Evolutionary conservation across 176 grass and related monocot species (phyloP).

Genomic region (Areca catechu): DNA sequence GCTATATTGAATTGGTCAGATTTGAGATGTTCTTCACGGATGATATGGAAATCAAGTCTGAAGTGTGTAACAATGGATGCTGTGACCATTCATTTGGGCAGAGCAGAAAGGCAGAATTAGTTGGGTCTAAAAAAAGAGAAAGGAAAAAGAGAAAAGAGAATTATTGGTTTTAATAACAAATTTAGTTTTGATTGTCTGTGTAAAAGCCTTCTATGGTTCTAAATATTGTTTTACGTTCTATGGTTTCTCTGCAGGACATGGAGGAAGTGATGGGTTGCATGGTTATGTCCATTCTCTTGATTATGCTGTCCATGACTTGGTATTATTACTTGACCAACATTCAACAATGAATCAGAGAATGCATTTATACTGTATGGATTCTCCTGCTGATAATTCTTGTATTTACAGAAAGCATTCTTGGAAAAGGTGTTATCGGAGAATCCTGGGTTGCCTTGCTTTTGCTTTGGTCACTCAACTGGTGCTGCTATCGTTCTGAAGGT

Average conservation of each 20-base stretch:
- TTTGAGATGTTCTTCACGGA: too few species aligned
- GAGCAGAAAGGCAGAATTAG: too few species aligned
- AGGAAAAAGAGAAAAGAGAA: too few species aligned
- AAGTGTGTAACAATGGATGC: too few species aligned
- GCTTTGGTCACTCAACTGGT: slow-evolving; percentile 89
- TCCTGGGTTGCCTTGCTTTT: slow-evolving; percentile 62
- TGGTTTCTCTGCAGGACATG: slow-evolving; percentile 51
- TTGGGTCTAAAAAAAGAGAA: too few species aligned
- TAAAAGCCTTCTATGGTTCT: background rate
- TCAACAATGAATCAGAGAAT: background rate
- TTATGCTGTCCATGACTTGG: slow-evolving; percentile 68
- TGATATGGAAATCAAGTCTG: too few species aligned
- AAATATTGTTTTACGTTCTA: background rate
- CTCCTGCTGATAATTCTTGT: background rate
- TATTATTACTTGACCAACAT: slow-evolving; percentile 16
- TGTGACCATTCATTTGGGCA: too few species aligned
- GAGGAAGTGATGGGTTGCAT: slow-evolving; percentile 83
- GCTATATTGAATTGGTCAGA: too few species aligned
- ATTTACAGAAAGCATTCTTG: slow-evolving; percentile 66
- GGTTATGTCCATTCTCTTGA: slow-evolving; percentile 92
- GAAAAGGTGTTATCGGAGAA: slow-evolving; percentile 57
- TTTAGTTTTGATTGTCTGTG: too few species aligned
- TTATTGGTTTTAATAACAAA: too few species aligned
- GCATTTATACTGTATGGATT: too few species aligned
- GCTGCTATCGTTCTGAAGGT: slow-evolving; percentile 89